Conservation (phyloP, 2,329 filamentous ascomycete genomes). For the Colletotrichum sp. region DNA sequence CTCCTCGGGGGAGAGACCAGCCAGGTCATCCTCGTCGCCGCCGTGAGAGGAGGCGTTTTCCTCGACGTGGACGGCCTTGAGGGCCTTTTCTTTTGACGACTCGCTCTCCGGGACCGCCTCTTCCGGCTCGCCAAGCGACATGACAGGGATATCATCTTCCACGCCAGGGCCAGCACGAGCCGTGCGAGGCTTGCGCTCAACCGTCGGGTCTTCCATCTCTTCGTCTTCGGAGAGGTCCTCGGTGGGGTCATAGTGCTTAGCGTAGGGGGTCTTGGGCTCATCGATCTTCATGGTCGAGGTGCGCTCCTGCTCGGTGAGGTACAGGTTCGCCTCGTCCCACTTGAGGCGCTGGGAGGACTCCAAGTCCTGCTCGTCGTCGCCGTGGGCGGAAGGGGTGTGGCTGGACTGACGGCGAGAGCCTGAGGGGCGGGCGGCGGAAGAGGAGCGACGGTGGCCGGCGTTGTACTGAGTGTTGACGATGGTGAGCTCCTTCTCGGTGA, state of each 20-base stretch:
- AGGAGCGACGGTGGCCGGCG: constrained; percentile 85
- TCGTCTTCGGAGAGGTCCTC: constrained; percentile 86
- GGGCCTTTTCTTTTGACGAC: constrained; percentile 29
- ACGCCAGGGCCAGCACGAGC: constrained; percentile 23
- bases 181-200: constrained; percentile 41
- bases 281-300: constrained; percentile 98
- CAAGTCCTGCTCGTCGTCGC: constrained; percentile 48
- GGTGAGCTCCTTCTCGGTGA: constrained; percentile 84
- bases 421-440: constrained; percentile 67
- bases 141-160: constrained; percentile 82
- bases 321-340: constrained; percentile 98
- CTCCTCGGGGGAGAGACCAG: constrained; percentile 71
- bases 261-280: constrained; percentile 97
- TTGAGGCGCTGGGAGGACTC: constrained; percentile 79
- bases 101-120: constrained; percentile 63
- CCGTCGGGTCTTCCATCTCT: constrained; percentile 63
- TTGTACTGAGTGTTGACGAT: constrained; percentile 95
- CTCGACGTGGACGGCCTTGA: constrained; percentile 72
- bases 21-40: constrained; percentile 59
- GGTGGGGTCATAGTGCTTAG: constrained; percentile 85
- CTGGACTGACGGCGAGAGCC: constrained; percentile 76
- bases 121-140: constrained; percentile 93
- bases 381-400: constrained; percentile 48
- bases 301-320: constrained; percentile 95
- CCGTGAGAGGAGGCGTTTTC: constrained; percentile 57